Base-by-base conservation (phyloP, 164 flowering plant genomes). In the Aristolochia contorta region DNA sequence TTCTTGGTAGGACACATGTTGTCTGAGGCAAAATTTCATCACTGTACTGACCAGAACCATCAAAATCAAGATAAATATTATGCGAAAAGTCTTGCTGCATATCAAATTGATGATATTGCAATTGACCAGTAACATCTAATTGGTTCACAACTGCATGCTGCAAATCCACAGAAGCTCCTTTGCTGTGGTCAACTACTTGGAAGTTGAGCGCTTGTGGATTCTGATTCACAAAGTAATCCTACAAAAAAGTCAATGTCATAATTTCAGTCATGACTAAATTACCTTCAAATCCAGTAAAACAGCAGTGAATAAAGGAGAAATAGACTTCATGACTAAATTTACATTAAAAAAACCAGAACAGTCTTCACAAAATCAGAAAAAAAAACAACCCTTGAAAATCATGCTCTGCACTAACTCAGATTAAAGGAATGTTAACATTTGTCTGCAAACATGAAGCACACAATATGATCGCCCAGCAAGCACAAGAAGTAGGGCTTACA, bases 81-180 rank as follows among this genome's bases (percentile, higher is more conserved):
- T 74, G 81, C 52, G 81, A 82, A 64, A 77, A 80, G 37, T 78
- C 85, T 56, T 72, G 93, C 59, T 77, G 81, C 71, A 85, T 55
- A 63, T 87, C 84, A 61, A 77, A 83, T 47, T 78, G 86, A 65
- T 73, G 69, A 72, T 80, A 80, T 23, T 84, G 89, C 60, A 82
- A 65, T 19, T 75, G 81, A 51, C 69, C 54, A 14, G 72, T 51
- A 25, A 71, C 65, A 48, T 74, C 81, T 59, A 82, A 43, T 57
- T 73, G 75, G 61, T 77, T 79, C 21, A 67, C 68, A 47, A 67
- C 57, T 58, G 81, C 53, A 54, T 66, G 65, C 30, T 55, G 76
- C 56, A 72, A 60, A 61, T 65, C 85, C 14, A 13, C 53, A 43
- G 75, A 65, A 54, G 74, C 56, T 46, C 65, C 80, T 75, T 85